A percentile compares a stretch with the other conserved stretches of the same genome.
These are phyloP conservation scores for Sphaerulina musiva DNA, from an alignment of 2,329 filamentous ascomycete species.

Conservation along the genomic window DNA sequence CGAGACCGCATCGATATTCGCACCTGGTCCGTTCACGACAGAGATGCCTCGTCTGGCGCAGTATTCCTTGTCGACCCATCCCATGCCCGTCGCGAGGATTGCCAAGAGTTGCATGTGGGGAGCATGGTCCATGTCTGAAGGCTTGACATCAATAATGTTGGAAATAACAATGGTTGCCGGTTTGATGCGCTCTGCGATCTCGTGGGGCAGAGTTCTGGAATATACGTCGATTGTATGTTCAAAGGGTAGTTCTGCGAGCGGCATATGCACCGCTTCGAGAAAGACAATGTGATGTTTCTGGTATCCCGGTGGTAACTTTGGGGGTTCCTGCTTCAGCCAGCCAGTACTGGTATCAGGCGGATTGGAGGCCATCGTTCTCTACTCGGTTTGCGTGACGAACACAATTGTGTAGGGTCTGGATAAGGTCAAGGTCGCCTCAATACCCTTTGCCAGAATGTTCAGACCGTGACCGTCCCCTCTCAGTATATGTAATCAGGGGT, in stretches of 20 bases:
- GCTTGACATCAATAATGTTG: slow-evolving; percentile 18
- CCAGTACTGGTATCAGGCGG: not conserved
- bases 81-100: slow-evolving; percentile 21
- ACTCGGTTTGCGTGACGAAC: no score
- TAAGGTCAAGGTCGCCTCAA: no score
- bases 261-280: slow-evolving; percentile 19
- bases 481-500: no score
- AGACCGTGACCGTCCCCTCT: no score
- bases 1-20: slow-evolving; percentile 20
- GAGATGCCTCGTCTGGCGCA: slow-evolving; percentile 15
- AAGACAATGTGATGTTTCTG: slow-evolving; percentile 22
- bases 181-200: slow-evolving; percentile 19
- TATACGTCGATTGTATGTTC: slow-evolving; percentile 19
- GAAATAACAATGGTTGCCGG: slow-evolving; percentile 21
- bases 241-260: slow-evolving; percentile 15
- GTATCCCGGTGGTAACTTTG: slow-evolving; percentile 17
- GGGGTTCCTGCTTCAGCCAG: slow-evolving; percentile 16
- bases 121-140: slow-evolving; percentile 20
- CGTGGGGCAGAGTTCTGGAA: slow-evolving; percentile 28
- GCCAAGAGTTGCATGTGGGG: slow-evolving; percentile 19
- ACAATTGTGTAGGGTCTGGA: no score
- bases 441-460: no score
- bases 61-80: slow-evolving; percentile 21
- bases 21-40: slow-evolving; percentile 17
- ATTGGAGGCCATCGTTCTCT: not conserved